Evolutionary conservation across 164 flowering plant species (phyloP), one percentile per base, ranked within the genome.

Genomic region (Kingdonia uniflora): DNA sequence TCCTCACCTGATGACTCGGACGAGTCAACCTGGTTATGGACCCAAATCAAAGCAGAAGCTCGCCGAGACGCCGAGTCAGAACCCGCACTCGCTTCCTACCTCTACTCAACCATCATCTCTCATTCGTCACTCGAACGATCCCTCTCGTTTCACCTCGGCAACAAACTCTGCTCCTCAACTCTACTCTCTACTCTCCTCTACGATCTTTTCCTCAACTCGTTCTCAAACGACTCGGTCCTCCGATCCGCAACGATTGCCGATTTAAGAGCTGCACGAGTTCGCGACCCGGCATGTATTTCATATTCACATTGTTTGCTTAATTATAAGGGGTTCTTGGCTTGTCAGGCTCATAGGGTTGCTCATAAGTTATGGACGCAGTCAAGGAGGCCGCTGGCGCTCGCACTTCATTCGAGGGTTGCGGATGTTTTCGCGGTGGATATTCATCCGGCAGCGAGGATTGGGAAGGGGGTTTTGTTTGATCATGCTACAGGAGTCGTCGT

Each of bases 241-340:
- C 54, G 33, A 7, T 39, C 47, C 38, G 46, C 54, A 6, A 49
- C 61, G 0, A 46, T 49, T 4, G 61, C 54, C 7, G 61, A 57
- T 33, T 37, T 57, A 4, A 44, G 46, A 6, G 61, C 61, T 2
- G 53, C 38, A 13, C 53, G 61, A 6, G 40, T 14, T 12, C 53
- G 61, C n/a, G 54, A 57, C 53, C 60, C 60, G 0, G 60, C 60
- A 8, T 57, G 60, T 24, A 29, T 48, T 10, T 37, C 52, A 6
- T 57, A 14, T 44, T 22, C 52, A 5, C 60, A 57, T 12, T 57
- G 60, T 40, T 22, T 57, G 6, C 33, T 57, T 2, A 57, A 57
- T 19, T 57, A 57, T 37, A 58, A 58, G 7, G 61, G 61, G 0
- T 58, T 58, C n/a, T 19, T 58, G 19, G 61, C 61, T 16, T 58